phyloP scores from a whole-genome alignment of 2,329 filamentous ascomycete species.

The Teratosphaeria destructans region DNA sequence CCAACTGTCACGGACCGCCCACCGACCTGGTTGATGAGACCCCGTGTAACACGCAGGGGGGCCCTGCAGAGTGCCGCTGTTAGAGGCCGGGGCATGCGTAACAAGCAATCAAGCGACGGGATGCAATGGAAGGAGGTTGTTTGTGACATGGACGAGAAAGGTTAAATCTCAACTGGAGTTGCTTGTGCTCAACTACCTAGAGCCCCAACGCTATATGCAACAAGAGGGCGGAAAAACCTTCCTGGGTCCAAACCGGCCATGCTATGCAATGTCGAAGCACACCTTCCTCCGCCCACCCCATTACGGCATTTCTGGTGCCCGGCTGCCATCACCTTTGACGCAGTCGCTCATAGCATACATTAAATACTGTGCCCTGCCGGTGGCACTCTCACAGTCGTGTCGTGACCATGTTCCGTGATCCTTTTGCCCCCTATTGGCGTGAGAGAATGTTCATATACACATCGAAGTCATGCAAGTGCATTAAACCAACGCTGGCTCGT shows the following conservation, averaged over 20 bases:
- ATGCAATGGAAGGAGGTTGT: not conserved
- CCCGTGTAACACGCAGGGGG: too few relatives aligned
- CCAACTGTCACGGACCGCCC: too few relatives aligned
- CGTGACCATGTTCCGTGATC: not conserved
- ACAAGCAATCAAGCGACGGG: not conserved
- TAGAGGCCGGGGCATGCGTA: not conserved
- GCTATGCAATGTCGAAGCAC: not conserved
- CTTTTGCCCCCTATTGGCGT: not conserved
- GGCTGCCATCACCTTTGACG: not conserved
- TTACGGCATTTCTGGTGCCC: not conserved
- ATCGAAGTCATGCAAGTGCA: slow-evolving; percentile 14
- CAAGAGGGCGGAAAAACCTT: not conserved
- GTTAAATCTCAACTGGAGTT: not conserved
- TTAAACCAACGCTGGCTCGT: slow-evolving; percentile 5
- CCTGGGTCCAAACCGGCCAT: not conserved
- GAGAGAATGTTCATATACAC: slow-evolving; percentile 17
- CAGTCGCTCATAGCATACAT: slow-evolving; percentile 1
- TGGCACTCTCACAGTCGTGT: not conserved
- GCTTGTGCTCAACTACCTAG: not conserved
- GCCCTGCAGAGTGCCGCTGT: too few relatives aligned
- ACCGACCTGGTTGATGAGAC: too few relatives aligned
- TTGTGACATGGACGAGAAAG: not conserved
- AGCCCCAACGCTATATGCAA: not conserved
- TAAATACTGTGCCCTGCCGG: not conserved
- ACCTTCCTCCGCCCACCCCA: not conserved